phyloP scores from a whole-genome alignment of 2,329 filamentous ascomycete genomes.

The Onygenales sp. region DNA sequence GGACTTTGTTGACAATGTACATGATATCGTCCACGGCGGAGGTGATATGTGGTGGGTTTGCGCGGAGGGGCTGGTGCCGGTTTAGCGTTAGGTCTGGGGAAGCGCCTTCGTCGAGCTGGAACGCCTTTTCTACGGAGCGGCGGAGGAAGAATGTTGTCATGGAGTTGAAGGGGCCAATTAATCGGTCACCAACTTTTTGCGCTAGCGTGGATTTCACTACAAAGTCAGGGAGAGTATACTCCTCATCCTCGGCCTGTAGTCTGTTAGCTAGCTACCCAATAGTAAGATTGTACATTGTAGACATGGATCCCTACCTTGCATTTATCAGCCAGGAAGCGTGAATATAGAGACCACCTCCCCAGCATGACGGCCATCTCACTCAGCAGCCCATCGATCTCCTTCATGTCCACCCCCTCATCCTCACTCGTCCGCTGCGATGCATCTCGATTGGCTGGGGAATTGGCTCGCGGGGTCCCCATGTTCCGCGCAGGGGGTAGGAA shows the following conservation, averaged over 20 bases:
- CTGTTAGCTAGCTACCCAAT: slow-evolving; percentile 9
- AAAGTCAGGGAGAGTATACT: slow-evolving; percentile 61
- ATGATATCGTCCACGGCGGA: slow-evolving; percentile 97
- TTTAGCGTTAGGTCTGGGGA: slow-evolving; percentile 63
- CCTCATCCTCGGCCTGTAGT: slow-evolving; percentile 10
- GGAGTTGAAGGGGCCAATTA: slow-evolving; percentile 73
- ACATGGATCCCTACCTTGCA: slow-evolving; percentile 53
- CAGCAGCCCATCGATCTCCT: slow-evolving; percentile 79
- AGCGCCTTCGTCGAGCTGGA: slow-evolving; percentile 88
- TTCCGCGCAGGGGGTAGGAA: slow-evolving; percentile 66
- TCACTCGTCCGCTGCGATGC: slow-evolving; percentile 55
- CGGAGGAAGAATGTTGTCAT: slow-evolving; percentile 98
- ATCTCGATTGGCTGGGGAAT: slow-evolving; percentile 61
- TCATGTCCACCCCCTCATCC: slow-evolving; percentile 93
- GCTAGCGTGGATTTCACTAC: slow-evolving; percentile 69
- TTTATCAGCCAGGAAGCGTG: slow-evolving; percentile 78
- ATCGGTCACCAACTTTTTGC: slow-evolving; percentile 64
- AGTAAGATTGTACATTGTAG: slow-evolving; percentile 13
- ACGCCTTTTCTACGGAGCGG: slow-evolving; percentile 91
- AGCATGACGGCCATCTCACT: slow-evolving; percentile 89
- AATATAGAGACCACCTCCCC: slow-evolving; percentile 84
- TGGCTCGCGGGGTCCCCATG: slow-evolving; percentile 57
- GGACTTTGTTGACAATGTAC: slow-evolving; percentile 93
- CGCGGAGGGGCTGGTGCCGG: slow-evolving; percentile 59
- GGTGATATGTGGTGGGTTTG: slow-evolving; percentile 82